phyloP scores from a whole-genome alignment of 306 rosid genomes.

The Ochetophila trinervis region DNA sequence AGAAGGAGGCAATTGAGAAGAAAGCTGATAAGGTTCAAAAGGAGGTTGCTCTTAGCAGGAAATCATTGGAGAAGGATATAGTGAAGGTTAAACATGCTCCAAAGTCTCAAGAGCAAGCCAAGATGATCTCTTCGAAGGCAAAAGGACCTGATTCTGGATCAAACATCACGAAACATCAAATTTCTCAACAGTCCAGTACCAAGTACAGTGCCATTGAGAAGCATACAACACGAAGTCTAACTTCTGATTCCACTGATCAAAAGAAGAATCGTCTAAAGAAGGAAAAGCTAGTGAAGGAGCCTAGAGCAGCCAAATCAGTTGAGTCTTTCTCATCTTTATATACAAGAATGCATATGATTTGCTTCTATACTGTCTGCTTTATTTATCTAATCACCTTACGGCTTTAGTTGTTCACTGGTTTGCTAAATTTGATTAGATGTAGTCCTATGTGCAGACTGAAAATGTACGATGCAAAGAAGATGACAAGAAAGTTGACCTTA shows the following conservation, averaged over 20 bases:
- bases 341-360: neutral
- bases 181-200: slow-evolving; percentile 27
- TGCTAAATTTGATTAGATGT: slow-evolving; percentile 10
- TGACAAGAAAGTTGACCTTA: slow-evolving; percentile 27
- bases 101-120: slow-evolving; percentile 54
- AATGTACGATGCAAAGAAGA: slow-evolving; percentile 35
- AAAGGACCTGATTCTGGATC: slow-evolving; percentile 47
- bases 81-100: slow-evolving; percentile 35
- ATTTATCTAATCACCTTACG: neutral
- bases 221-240: slow-evolving; percentile 23
- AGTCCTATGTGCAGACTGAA: slow-evolving; percentile 40
- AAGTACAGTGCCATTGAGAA: slow-evolving; percentile 29
- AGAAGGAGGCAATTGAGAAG: slow-evolving; percentile 38
- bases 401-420: neutral
- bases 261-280: slow-evolving; percentile 50
- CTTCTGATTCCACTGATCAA: slow-evolving; percentile 25
- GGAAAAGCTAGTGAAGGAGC: slow-evolving; percentile 37
- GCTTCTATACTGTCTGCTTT: neutral
- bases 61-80: slow-evolving; percentile 39
- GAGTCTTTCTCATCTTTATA: slow-evolving; percentile 25
- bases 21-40: slow-evolving; percentile 28
- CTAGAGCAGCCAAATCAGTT: slow-evolving; percentile 35
- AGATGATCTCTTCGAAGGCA: slow-evolving; percentile 34
- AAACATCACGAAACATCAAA: slow-evolving; percentile 34
- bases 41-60: slow-evolving; percentile 35